Conservation (phyloP, 202 grass and related monocot species). For the Digitaria exilis region DNA sequence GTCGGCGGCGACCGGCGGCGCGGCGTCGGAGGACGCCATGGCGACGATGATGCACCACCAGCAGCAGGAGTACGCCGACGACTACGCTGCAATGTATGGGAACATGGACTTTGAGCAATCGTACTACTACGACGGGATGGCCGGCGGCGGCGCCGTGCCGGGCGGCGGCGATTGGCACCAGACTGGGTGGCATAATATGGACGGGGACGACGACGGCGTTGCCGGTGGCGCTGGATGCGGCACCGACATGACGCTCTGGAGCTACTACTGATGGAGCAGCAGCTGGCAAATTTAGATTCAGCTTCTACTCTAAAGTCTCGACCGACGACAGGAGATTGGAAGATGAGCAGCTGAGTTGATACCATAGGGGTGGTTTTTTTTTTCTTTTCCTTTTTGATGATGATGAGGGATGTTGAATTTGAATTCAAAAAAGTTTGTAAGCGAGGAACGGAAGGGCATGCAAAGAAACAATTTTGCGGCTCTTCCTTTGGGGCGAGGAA, state of each 20-base stretch:
- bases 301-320: background rate
- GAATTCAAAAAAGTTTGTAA: background rate
- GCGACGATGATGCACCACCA: background rate
- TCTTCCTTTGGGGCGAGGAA: background rate
- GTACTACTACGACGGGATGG: constrained; percentile 41
- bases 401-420: background rate
- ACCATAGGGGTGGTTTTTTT: background rate
- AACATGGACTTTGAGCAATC: constrained; percentile 36
- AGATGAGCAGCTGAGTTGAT: background rate
- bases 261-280: constrained; percentile 20
- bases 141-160: background rate
- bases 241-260: constrained; percentile 47
- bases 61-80: background rate
- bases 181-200: constrained; percentile 23
- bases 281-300: background rate
- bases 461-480: background rate
- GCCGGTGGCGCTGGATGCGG: background rate
- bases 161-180: background rate
- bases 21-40: background rate
- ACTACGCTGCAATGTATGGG: constrained; percentile 24
- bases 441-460: constrained; percentile 3
- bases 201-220: constrained; percentile 38
- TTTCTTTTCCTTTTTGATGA: no score
- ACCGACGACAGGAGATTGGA: background rate
- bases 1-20: background rate